Conservation (phyloP, 306 rosid species). For the Quercus engelmannii region DNA sequence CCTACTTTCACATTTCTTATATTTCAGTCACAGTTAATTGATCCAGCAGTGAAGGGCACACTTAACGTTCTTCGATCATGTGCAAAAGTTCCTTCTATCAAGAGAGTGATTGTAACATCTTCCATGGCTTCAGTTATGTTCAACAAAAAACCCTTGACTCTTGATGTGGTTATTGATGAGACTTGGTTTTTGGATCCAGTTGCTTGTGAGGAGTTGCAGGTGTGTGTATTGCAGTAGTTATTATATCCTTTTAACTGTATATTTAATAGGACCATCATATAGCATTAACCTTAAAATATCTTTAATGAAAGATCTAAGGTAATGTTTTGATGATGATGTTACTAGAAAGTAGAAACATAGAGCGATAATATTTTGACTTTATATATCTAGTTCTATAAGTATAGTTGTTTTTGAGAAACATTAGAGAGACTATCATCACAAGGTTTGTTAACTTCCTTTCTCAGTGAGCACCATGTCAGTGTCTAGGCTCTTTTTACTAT, state of each 20-base stretch:
- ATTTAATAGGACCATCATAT: background rate
- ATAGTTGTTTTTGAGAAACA: no score
- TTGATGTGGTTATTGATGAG: slow-evolving; percentile 24
- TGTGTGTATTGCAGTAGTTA: background rate
- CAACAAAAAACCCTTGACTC: slow-evolving; percentile 8
- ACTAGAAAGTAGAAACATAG: background rate
- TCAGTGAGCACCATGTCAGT: background rate
- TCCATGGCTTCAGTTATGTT: slow-evolving; percentile 4
- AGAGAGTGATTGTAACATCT: slow-evolving; percentile 25
- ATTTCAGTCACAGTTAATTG: slow-evolving; percentile 9
- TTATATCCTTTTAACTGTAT: background rate
- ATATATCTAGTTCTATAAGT: no score
- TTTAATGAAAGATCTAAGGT: background rate
- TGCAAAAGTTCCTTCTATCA: slow-evolving; percentile 11
- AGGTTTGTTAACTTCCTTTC: background rate
- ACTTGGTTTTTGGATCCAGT: slow-evolving; percentile 22
- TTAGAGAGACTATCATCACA: no score
- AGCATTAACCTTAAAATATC: background rate
- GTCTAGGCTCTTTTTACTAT: background rate
- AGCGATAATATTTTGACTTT: no score
- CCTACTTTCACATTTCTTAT: background rate
- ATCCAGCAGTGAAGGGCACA: slow-evolving; percentile 26
- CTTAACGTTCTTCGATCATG: slow-evolving; percentile 22
- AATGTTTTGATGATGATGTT: background rate
- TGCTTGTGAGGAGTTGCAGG: slow-evolving; percentile 17